Base-by-base conservation (phyloP, 352 stramenopile species). In the Phytophthora gonapodyides region DNA sequence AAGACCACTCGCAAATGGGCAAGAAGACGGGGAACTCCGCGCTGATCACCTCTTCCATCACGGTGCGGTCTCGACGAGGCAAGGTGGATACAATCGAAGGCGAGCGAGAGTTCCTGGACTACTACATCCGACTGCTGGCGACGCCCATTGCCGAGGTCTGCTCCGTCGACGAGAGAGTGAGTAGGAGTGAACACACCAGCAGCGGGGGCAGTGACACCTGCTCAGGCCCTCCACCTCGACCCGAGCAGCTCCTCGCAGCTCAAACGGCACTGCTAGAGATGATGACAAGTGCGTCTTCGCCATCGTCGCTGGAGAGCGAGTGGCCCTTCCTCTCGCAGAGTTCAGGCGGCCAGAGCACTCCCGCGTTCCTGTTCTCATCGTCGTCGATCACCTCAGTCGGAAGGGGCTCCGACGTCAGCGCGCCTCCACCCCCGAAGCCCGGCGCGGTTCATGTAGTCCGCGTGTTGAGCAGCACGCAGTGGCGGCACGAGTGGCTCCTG, bases 401-500 rank as follows among this genome's bases (percentile, higher is more conserved):
- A 1, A 40, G 51, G 2, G 24, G 27, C n/a, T 19, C 24, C 8
- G 35, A 57, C 19, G 4, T 47, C 5, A 36, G 49, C 15, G 19
- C 12, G 15, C 37, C 49, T 17, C 13, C 36, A 11, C 13, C 37
- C 24, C 49, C 24, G 5, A 15, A 19, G 34, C 30, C 37, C 19
- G 51, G 51, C 16, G 27, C 51, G 13, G 58, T 72, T 16, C 78
- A 88, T 21, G 69, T 86, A 3, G 53, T 88, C 5, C 78, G 78
- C 7, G 70, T 73, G 10, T 44, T 84, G 3, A 69, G 43, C 9
- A 42, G 54, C 2, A 71, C 52, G 3, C 66, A 71, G 15, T 88
- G 78, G 78, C 67, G 78, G 12, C 73, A 85, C 51, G 78, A 88
- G 44, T 88, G 76, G 76, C 48, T 85, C 11, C 73, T 67, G n/a